Percentiles rank a stretch among this genome's conserved stretches.
phyloP scores from a whole-genome alignment of 1,139 yeast genomes.

The Wickerhamiella infanticola region DNA sequence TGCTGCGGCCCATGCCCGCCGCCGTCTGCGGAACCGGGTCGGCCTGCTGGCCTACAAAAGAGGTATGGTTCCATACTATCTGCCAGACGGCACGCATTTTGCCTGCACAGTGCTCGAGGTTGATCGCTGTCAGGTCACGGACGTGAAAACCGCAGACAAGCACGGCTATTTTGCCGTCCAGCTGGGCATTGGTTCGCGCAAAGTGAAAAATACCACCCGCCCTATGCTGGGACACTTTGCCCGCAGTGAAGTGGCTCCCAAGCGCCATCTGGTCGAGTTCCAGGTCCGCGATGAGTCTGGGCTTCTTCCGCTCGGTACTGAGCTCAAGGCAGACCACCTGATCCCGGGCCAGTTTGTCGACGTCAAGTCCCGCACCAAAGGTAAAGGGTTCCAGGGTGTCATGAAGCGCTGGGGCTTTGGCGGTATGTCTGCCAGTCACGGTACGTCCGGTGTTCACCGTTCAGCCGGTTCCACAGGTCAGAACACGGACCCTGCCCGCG shows the following conservation, averaged over 20 bases:
- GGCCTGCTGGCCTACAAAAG: constrained; percentile 72
- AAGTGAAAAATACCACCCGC: constrained; percentile 45
- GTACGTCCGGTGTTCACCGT: constrained; percentile 89
- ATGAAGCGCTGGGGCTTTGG: constrained; percentile 91
- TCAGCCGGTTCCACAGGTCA: constrained; percentile 97
- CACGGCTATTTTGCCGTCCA: constrained; percentile 80
- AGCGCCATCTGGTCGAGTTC: constrained; percentile 59
- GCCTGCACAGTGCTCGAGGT: constrained; percentile 66
- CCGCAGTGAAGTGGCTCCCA: constrained; percentile 73
- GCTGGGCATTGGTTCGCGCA: constrained; percentile 68
- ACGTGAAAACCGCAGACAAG: constrained; percentile 47
- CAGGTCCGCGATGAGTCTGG: constrained; percentile 53
- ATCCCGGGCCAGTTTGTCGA: constrained; percentile 74
- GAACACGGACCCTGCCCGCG: constrained; percentile 90
- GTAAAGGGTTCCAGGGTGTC: constrained; percentile 97
- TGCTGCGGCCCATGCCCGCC: constrained; percentile 24
- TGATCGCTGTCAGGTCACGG: constrained; percentile 74
- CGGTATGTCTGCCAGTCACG: constrained; percentile 89
- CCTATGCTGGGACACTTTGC: constrained; percentile 66
- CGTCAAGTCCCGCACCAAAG: constrained; percentile 63
- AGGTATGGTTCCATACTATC: constrained; percentile 84
- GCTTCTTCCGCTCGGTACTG: constrained; percentile 62
- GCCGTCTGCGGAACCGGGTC: constrained; percentile 58
- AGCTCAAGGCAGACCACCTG: constrained; percentile 70
- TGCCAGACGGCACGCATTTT: constrained; percentile 39